Percentiles rank a stretch among this genome's conserved stretches.
phyloP scores from a whole-genome alignment of 192 early-diverging fungal genomes.

The Backusella sp. region DNA sequence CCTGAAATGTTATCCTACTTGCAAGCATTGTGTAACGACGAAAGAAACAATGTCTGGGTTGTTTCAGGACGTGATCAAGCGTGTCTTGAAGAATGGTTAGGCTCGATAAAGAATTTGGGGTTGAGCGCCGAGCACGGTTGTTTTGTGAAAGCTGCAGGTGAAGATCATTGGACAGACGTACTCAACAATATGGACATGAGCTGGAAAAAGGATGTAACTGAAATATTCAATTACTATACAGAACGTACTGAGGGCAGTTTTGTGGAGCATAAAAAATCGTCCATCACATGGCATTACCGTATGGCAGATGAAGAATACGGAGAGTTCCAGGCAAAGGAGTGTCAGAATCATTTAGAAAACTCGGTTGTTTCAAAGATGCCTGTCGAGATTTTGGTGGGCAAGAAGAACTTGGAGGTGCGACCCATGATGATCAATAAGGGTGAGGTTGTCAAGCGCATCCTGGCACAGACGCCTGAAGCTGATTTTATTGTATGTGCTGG shows the following conservation, averaged over 20 bases:
- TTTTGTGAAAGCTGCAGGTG: conserved; percentile 72
- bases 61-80: conserved; percentile 91
- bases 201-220: conserved; percentile 82
- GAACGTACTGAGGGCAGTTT: conserved; percentile 85
- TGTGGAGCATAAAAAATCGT: conserved; percentile 81
- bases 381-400: conserved; percentile 84
- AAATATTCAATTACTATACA: conserved; percentile 84
- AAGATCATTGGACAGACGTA: conserved; percentile 57
- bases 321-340: conserved; percentile 88
- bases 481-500: conserved; percentile 86
- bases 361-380: conserved; percentile 77
- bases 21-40: conserved; percentile 64
- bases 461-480: conserved; percentile 47
- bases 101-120: conserved; percentile 67
- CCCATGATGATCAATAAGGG: conserved; percentile 87
- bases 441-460: conserved; percentile 78
- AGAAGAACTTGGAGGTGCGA: conserved; percentile 87
- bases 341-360: conserved; percentile 83
- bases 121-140: conserved; percentile 86
- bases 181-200: conserved; percentile 62
- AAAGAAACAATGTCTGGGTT: conserved; percentile 86
- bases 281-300: conserved; percentile 91
- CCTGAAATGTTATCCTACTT: conserved; percentile 84
- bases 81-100: conserved; percentile 85
- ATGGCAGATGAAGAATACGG: conserved; percentile 84